Percentiles rank a stretch among this genome's conserved stretches.
phyloP scores from a whole-genome alignment of 768 basidiomycete genomes.

The Tylopilus plumbeoviolaceoides region DNA sequence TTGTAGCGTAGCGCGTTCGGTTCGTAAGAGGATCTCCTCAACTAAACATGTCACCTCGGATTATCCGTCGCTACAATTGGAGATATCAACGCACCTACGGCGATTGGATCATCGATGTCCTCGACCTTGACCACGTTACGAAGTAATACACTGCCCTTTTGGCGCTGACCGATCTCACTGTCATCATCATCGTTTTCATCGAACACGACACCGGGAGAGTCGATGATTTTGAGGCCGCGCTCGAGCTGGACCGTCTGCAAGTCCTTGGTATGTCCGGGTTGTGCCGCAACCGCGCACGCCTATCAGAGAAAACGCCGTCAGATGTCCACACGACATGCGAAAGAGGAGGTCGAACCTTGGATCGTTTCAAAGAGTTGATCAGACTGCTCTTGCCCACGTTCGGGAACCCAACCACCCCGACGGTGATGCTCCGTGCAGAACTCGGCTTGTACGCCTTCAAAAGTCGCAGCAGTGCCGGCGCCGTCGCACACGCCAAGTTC shows the following conservation, averaged over 20 bases:
- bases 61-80: too few relatives aligned
- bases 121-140: conserved; percentile 90
- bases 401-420: conserved; percentile 94
- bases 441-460: conserved; percentile 80
- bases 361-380: conserved; percentile 88
- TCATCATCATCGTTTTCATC: conserved; percentile 66
- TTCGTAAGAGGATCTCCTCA: conserved; percentile 79
- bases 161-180: conserved; percentile 43
- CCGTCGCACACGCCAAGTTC: conserved; percentile 75
- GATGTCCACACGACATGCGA: not conserved
- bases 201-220: conserved; percentile 97
- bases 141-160: conserved; percentile 59
- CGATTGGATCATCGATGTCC: conserved; percentile 85
- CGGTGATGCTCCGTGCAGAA: conserved; percentile 62
- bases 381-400: conserved; percentile 96
- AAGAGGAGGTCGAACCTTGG: conserved; percentile 52
- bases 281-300: conserved; percentile 93
- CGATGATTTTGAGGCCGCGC: conserved; percentile 86
- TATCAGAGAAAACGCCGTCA: conserved; percentile 22
- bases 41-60: conserved; percentile 43
- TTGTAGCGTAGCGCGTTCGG: conserved; percentile 64
- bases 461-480: conserved; percentile 72
- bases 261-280: conserved; percentile 91
- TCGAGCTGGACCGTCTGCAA: conserved; percentile 90
- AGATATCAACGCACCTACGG: conserved; percentile 57